Evolutionary conservation across 352 stramenopile species (phyloP).

Genomic region (Pythium rhizo-oryzae): DNA sequence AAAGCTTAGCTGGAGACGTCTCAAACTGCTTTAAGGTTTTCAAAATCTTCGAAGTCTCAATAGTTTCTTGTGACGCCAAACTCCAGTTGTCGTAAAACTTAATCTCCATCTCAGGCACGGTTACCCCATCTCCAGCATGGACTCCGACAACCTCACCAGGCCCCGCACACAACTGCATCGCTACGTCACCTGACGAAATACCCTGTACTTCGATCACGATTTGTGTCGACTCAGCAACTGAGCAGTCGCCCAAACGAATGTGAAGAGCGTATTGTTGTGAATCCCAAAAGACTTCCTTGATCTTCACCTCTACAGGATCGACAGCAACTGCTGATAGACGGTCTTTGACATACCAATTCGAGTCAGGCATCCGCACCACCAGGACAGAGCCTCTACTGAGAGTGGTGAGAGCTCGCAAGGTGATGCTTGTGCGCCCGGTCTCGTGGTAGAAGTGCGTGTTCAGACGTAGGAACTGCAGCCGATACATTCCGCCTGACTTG

Average conservation of each 20-base stretch:
- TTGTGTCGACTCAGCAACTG: constrained; percentile 31
- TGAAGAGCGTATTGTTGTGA: constrained; percentile 42
- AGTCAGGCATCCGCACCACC: constrained; percentile 48
- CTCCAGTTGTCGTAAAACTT: constrained; percentile 60
- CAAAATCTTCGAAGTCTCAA: constrained; percentile 45
- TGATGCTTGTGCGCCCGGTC: constrained; percentile 44
- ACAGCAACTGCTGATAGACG: constrained; percentile 30
- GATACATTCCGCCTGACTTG: constrained; percentile 41
- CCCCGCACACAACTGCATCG: constrained; percentile 35
- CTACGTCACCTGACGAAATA: constrained; percentile 25
- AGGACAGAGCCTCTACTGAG: constrained; percentile 33
- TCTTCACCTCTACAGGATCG: constrained; percentile 30
- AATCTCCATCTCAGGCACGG: constrained; percentile 41
- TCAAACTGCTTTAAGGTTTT: constrained; percentile 54
- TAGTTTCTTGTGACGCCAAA: constrained; percentile 50
- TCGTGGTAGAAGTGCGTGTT: constrained; percentile 62
- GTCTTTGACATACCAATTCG: constrained; percentile 43
- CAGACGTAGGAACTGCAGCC: constrained; percentile 55
- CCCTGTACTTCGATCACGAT: constrained; percentile 43
- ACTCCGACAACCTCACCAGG: constrained; percentile 47
- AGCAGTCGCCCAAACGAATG: constrained; percentile 37
- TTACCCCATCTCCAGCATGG: constrained; percentile 22
- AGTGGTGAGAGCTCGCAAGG: constrained; percentile 36
- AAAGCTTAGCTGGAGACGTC: constrained; percentile 44
- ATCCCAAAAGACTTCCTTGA: constrained; percentile 51